A percentile compares a stretch with the other conserved stretches of the same genome.
Evolutionary conservation across 2,329 filamentous ascomycete genomes (phyloP).

Genomic region (Purpureocillium lavendulum): DNA sequence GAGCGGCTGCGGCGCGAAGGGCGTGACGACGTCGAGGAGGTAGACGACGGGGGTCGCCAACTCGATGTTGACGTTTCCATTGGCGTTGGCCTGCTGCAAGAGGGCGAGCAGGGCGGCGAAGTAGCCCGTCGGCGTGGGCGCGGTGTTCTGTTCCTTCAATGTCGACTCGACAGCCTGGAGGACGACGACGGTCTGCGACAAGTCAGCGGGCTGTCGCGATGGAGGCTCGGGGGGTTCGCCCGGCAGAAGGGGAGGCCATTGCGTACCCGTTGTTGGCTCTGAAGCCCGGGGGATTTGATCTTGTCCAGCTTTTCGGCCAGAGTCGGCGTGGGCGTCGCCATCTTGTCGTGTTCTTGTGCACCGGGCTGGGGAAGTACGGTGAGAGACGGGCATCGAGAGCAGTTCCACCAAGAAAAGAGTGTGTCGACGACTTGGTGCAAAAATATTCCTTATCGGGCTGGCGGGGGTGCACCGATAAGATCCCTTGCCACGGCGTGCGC

Average conservation of each 20-base stretch:
- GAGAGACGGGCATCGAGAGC: not conserved
- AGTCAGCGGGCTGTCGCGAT: constrained; percentile 3
- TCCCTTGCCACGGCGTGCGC: not conserved
- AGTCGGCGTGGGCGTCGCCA: constrained; percentile 36
- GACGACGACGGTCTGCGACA: constrained; percentile 66
- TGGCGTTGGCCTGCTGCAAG: constrained; percentile 65
- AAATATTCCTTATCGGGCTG: constrained; percentile 16
- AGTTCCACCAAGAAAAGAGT: no score
- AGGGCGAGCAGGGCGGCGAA: constrained; percentile 92
- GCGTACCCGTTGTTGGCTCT: constrained; percentile 85
- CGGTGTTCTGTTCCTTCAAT: constrained; percentile 77
- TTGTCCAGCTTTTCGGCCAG: constrained; percentile 91
- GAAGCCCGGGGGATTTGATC: constrained; percentile 92
- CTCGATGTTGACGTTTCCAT: constrained; percentile 68
- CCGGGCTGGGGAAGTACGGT: not conserved
- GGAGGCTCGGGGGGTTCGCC: constrained; percentile 12
- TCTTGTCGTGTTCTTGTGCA: constrained; percentile 11
- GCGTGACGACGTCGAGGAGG: constrained; percentile 85
- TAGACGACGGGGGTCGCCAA: constrained; percentile 84
- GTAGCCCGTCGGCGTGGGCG: constrained; percentile 80
- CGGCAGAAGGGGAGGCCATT: constrained; percentile 7
- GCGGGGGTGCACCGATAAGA: constrained; percentile 9
- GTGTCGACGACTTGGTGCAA: not conserved
- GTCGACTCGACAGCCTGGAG: constrained; percentile 90
- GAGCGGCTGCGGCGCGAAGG: constrained; percentile 74